Conservation (phyloP, 2,329 filamentous ascomycete genomes). For the Monosporascus cannonballus region DNA sequence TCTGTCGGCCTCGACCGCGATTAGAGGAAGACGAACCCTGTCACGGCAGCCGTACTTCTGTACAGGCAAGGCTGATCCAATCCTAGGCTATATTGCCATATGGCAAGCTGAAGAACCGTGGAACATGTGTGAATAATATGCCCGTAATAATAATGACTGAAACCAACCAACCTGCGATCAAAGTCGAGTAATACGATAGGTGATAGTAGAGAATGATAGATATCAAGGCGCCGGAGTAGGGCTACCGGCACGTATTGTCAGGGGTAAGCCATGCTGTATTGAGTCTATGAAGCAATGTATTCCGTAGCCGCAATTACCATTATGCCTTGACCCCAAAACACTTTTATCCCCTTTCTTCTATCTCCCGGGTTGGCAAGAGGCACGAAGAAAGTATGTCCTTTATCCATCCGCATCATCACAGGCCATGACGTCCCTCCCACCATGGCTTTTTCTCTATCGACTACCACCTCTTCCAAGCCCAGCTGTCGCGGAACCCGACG, state of each 20-base stretch:
- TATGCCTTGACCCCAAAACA: not conserved
- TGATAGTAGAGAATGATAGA: not conserved
- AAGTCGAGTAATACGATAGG: too few relatives aligned
- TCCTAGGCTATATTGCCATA: too few relatives aligned
- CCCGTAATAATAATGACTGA: too few relatives aligned
- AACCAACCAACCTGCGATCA: too few relatives aligned
- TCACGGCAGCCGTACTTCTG: too few relatives aligned
- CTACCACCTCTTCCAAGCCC: slow-evolving; percentile 20
- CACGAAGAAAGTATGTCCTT: too few relatives aligned
- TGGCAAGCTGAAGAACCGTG: too few relatives aligned
- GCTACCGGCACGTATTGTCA: not conserved
- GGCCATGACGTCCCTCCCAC: slow-evolving; percentile 58
- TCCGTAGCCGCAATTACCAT: not conserved
- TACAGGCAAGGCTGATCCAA: too few relatives aligned
- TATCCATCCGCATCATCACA: slow-evolving; percentile 5
- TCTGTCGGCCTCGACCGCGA: too few relatives aligned
- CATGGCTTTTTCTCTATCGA: slow-evolving; percentile 33
- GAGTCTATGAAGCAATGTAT: not conserved
- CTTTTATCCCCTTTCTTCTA: not conserved
- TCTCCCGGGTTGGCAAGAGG: not conserved
- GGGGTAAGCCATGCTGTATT: not conserved
- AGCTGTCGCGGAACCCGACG: slow-evolving; percentile 41
- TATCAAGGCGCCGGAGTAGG: not conserved
- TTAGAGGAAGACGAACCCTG: too few relatives aligned
- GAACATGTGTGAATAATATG: too few relatives aligned